phyloP scores from a whole-genome alignment of 2,329 filamentous ascomycete species.

The Diaporthe caulivora region DNA sequence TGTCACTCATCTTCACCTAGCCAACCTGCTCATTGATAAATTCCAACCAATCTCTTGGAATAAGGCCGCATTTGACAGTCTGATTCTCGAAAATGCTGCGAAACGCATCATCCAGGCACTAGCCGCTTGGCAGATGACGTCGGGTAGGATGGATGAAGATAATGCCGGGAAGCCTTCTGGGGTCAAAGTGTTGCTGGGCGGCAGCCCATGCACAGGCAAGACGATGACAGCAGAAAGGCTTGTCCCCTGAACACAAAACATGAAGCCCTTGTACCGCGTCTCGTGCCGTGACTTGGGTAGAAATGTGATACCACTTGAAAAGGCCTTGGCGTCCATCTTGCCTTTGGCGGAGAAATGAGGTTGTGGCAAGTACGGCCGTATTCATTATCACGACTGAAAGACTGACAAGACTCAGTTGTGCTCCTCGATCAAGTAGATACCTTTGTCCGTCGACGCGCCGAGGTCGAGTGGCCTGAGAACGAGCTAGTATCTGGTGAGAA shows the following conservation, averaged over 20 bases:
- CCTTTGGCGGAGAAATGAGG: constrained; percentile 49
- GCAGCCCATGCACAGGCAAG: constrained; percentile 52
- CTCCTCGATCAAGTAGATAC: no score
- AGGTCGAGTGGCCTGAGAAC: constrained; percentile 49
- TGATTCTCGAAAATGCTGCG: constrained; percentile 41
- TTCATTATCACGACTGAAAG: no score
- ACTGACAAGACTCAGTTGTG: no score
- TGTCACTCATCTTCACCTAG: not conserved
- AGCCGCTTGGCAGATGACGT: constrained; percentile 41
- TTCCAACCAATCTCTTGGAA: constrained; percentile 42
- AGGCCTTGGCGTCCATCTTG: constrained; percentile 48
- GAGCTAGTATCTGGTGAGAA: constrained; percentile 45
- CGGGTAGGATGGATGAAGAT: constrained; percentile 48
- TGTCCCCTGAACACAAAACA: not conserved
- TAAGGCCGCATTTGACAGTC: constrained; percentile 40
- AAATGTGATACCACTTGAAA: constrained; percentile 49
- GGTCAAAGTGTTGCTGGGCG: constrained; percentile 51
- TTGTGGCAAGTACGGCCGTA: constrained; percentile 38
- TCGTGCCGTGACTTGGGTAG: constrained; percentile 53
- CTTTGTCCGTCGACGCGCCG: no score
- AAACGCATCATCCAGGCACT: constrained; percentile 48
- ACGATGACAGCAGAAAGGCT: constrained; percentile 50
- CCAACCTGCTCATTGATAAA: constrained; percentile 42
- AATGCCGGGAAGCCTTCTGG: constrained; percentile 52
- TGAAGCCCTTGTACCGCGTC: constrained; percentile 51